phyloP scores from a whole-genome alignment of 2,329 filamentous ascomycete genomes.

The Colletotrichum horii region DNA sequence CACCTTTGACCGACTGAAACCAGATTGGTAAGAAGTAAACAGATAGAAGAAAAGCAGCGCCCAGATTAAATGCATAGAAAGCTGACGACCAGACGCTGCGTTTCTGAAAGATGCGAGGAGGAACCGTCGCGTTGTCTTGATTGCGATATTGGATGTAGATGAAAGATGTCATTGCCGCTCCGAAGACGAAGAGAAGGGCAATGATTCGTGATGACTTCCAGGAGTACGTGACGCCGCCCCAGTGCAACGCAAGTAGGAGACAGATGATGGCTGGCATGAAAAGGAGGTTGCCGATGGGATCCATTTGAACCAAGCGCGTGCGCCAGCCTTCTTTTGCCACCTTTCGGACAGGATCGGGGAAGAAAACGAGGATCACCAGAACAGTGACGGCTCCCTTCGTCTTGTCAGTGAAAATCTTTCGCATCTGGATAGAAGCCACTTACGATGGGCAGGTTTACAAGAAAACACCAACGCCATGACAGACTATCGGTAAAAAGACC shows the following conservation, averaged over 20 bases:
- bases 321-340: neutral
- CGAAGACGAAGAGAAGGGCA: constrained; percentile 54
- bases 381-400: constrained; percentile 36
- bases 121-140: constrained; percentile 47
- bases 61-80: constrained; percentile 41
- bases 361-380: constrained; percentile 33
- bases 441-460: constrained; percentile 44
- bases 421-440: constrained; percentile 3
- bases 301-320: constrained; percentile 17
- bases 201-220: constrained; percentile 57
- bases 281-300: constrained; percentile 31
- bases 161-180: constrained; percentile 39
- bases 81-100: constrained; percentile 42
- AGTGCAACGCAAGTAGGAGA: constrained; percentile 55
- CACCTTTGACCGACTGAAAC: constrained; percentile 50
- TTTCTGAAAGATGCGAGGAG: constrained; percentile 44
- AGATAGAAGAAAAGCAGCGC: constrained; percentile 31
- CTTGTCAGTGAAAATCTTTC: neutral
- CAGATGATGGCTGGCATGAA: constrained; percentile 46
- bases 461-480: constrained; percentile 46
- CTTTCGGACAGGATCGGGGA: constrained; percentile 20
- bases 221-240: constrained; percentile 51
- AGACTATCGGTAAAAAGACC: constrained; percentile 40
- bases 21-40: constrained; percentile 49
- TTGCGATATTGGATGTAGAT: constrained; percentile 41